Conservation (phyloP, 2,329 filamentous ascomycete species). For the Dothiorella sarmentorum region DNA sequence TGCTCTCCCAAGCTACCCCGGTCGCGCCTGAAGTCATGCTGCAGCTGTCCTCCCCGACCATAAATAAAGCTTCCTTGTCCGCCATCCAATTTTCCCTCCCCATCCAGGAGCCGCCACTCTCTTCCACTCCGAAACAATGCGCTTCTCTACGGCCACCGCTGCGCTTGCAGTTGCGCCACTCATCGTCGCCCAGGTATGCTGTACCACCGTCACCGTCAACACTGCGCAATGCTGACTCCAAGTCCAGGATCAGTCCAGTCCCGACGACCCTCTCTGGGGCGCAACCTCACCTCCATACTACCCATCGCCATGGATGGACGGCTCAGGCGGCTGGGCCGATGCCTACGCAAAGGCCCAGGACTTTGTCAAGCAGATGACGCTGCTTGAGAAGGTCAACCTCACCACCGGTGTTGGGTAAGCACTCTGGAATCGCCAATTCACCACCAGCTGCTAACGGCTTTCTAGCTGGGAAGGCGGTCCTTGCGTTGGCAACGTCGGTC, state of each 20-base stretch:
- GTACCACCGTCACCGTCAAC: background rate
- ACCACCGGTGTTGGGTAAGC: slow-evolving; percentile 82
- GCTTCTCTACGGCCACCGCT: slow-evolving; percentile 8
- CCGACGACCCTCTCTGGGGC: slow-evolving; percentile 20
- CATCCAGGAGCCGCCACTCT: background rate
- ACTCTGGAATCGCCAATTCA: background rate
- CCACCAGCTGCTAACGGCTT: slow-evolving; percentile 19
- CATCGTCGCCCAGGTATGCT: slow-evolving; percentile 14
- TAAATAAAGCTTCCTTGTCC: background rate
- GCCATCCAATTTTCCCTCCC: background rate
- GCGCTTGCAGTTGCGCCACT: slow-evolving; percentile 3
- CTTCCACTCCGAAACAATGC: slow-evolving; percentile 11
- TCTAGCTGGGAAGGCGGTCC: slow-evolving; percentile 63
- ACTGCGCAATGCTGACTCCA: no score
- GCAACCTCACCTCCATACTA: slow-evolving; percentile 64
- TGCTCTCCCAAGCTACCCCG: slow-evolving; percentile 4
- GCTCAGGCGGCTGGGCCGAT: slow-evolving; percentile 66
- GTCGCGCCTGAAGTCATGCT: slow-evolving; percentile 14
- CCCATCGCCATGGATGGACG: slow-evolving; percentile 83
- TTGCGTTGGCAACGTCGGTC: slow-evolving; percentile 73
- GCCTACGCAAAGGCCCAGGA: slow-evolving; percentile 72
- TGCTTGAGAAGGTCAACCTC: slow-evolving; percentile 88
- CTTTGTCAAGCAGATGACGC: slow-evolving; percentile 79
- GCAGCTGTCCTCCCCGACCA: background rate
- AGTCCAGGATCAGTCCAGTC: slow-evolving; percentile 6